Evolutionary conservation across 345 rosid species (phyloP).

Genomic region (Geranium brycei): DNA sequence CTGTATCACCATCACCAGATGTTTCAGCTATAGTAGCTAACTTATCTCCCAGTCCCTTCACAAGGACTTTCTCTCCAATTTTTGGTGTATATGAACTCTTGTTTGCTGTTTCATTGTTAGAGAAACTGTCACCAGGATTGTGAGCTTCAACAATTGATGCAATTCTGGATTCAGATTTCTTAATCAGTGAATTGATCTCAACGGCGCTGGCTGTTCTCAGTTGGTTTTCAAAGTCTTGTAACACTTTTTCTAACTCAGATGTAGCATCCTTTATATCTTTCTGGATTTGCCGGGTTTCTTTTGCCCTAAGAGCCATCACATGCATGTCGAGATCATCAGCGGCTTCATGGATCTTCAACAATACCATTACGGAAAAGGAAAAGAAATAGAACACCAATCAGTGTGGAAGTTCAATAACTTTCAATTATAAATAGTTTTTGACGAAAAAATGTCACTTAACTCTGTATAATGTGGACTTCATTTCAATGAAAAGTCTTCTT

Average conservation of each 20-base stretch:
- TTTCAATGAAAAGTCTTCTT: not conserved
- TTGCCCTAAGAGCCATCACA: slow-evolving; percentile 38
- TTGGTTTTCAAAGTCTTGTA: slow-evolving; percentile 42
- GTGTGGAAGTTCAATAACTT: not conserved
- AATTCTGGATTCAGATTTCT: slow-evolving; percentile 48
- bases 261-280: slow-evolving; percentile 45
- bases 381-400: slow-evolving; percentile 1
- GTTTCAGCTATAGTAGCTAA: slow-evolving; percentile 66
- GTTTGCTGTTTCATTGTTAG: slow-evolving; percentile 20
- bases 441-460: not conserved
- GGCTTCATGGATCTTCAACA: slow-evolving; percentile 53
- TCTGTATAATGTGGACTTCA: not conserved
- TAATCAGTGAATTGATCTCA: slow-evolving; percentile 43
- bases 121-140: slow-evolving; percentile 22
- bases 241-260: slow-evolving; percentile 35
- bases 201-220: slow-evolving; percentile 31
- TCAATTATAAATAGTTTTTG: not conserved
- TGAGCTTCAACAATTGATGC: slow-evolving; percentile 50
- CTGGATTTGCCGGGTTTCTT: slow-evolving; percentile 44
- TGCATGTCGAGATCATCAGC: slow-evolving; percentile 56
- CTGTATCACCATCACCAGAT: slow-evolving; percentile 44
- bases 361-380: slow-evolving; percentile 5
- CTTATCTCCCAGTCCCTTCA: slow-evolving; percentile 61
- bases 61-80: slow-evolving; percentile 61
- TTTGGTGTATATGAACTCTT: slow-evolving; percentile 31